Evolutionary conservation across 2,329 filamentous ascomycete genomes (phyloP), one percentile per base, ranked within the genome.

Genomic region (Pezizomycotina sp.): DNA sequence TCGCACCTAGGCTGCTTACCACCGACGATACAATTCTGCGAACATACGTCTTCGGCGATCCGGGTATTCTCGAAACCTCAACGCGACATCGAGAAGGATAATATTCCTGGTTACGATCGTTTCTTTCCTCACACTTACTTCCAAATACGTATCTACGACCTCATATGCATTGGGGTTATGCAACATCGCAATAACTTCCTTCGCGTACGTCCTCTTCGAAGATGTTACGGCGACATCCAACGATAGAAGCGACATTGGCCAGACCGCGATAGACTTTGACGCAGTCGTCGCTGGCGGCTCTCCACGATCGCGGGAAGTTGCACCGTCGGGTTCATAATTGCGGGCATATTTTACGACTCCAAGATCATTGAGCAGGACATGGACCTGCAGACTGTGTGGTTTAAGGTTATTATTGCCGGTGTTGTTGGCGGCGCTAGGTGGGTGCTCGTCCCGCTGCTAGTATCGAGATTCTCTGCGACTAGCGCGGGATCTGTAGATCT

Each of bases 1-100:
- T 5, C 28, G 9, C 18, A 7, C 14, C 8, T 9, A 28, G 27
- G 6, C 9, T 12, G 22, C 31, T 26, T 9, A n/a, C 13, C 39
- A 23, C 37, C 39, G 41, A 37, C 41, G 36, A 36, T 12, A 33
- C 34, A 36, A 40, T 44, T 14, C 33, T 44, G 28, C 41, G 41
- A 34, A 44, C 36, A 20, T 40, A 44, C 24, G 33, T 33, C 3
- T 37, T 44, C 20, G 41, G 36, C 15, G 41, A 44, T 18, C 41
- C 41, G 5, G 41, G 41, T n/a, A 36, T 44, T 15, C 25, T 44
- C 8, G 41, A 44, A 8, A 34, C 21, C 4, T 34, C 36, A 7
- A 21, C 27, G 27, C 33, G 36, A 22, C 36, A 37, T 3, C 40
- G 36, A 4, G 40, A 44, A 28, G 29, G 41, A 12, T 22, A 40